Evolutionary conservation across 2,329 filamentous ascomycete species (phyloP).

Genomic region (Cercospora janseana): DNA sequence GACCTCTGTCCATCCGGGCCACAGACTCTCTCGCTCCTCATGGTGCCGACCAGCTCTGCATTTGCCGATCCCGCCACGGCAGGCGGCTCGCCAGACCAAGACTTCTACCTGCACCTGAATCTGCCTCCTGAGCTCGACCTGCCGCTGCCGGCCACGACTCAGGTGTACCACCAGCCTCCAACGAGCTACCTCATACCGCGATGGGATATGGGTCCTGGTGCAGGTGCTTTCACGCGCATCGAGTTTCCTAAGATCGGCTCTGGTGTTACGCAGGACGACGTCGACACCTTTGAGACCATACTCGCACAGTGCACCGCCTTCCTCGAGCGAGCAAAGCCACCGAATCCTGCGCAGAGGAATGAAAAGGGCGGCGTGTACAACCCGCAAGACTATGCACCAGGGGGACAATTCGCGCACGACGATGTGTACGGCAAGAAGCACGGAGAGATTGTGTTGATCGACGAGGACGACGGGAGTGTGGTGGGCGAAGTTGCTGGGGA

Average conservation of each 20-base stretch:
- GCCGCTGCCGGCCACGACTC: constrained; percentile 88
- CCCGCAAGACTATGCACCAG: constrained; percentile 74
- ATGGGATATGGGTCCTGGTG: constrained; percentile 87
- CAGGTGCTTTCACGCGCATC: constrained; percentile 87
- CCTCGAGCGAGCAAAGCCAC: constrained; percentile 74
- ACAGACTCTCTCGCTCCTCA: constrained; percentile 87
- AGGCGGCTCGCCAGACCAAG: constrained; percentile 65
- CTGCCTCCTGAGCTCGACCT: constrained; percentile 92
- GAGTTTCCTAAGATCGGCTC: constrained; percentile 76
- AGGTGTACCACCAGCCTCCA: constrained; percentile 95
- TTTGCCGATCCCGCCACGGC: constrained; percentile 57
- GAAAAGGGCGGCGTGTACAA: constrained; percentile 61
- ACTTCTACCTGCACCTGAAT: constrained; percentile 96
- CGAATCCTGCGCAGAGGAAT: constrained; percentile 36
- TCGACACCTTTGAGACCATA: constrained; percentile 96
- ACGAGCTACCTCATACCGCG: constrained; percentile 90
- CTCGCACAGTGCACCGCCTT: constrained; percentile 97
- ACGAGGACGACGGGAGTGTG: constrained; percentile 94
- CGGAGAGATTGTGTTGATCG: constrained; percentile 85
- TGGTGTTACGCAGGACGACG: constrained; percentile 80
- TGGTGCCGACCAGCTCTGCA: constrained; percentile 87
- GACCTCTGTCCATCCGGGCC: constrained; percentile 80
- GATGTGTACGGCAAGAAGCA: constrained; percentile 38
- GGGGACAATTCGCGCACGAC: constrained; percentile 61
- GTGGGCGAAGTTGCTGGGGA: constrained; percentile 86